Evolutionary conservation across 2,329 filamentous ascomycete genomes (phyloP).

Genomic region (Scedosporium boydii): DNA sequence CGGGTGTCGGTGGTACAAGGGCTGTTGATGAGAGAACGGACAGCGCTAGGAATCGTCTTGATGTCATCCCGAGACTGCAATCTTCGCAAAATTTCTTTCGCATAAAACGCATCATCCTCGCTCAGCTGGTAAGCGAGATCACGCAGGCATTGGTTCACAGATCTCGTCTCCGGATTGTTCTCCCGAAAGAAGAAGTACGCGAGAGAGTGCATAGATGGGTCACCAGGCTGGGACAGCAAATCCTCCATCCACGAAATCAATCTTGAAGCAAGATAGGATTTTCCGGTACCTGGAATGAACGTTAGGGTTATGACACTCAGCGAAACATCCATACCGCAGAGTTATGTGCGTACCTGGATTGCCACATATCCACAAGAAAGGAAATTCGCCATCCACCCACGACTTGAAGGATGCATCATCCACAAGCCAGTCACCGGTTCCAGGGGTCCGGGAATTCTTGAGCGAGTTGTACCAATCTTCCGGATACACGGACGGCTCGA

Average conservation of each 20-base stretch:
- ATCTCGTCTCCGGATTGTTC: conserved; percentile 34
- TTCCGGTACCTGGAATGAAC: conserved; percentile 26
- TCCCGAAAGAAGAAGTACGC: conserved; percentile 40
- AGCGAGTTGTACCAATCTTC: conserved; percentile 32
- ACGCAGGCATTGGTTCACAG: conserved; percentile 32
- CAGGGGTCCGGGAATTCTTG: conserved; percentile 26
- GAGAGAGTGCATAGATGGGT: conserved; percentile 15
- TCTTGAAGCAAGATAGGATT: conserved; percentile 33
- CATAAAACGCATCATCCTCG: conserved; percentile 33
- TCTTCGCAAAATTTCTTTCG: conserved; percentile 26
- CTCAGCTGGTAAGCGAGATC: conserved; percentile 37
- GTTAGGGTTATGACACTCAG: neutral
- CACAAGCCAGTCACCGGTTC: conserved; percentile 37
- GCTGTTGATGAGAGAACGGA: conserved; percentile 28
- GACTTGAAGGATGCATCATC: conserved; percentile 25
- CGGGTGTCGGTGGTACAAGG: conserved; percentile 24
- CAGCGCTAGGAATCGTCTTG: conserved; percentile 32
- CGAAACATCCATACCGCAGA: neutral
- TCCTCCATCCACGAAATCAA: conserved; percentile 29
- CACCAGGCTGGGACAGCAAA: conserved; percentile 19
- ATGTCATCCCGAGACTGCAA: conserved; percentile 29
- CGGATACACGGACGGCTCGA: conserved; percentile 31
- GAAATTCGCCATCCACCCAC: conserved; percentile 28
- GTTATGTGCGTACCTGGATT: conserved; percentile 23
- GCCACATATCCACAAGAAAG: conserved; percentile 33